These are phyloP conservation scores for Cyclocybe cylindracea DNA, from an alignment of 768 basidiomycete species.

Conservation along the genomic window DNA sequence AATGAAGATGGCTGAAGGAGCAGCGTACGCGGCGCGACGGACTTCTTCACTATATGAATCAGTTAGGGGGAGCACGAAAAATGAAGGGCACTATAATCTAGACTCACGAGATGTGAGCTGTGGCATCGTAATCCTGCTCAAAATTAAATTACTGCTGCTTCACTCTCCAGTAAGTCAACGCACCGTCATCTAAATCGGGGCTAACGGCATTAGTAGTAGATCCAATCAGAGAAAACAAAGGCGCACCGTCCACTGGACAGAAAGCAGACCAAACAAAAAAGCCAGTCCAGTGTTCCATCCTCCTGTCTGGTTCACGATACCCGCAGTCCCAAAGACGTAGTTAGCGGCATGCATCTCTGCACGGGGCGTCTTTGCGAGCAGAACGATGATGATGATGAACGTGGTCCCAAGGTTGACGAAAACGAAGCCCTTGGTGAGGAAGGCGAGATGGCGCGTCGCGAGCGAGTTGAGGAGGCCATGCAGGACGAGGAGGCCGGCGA, in stretches of 20 bases:
- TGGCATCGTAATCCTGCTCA: slow-evolving; percentile 73
- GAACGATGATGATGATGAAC: slow-evolving; percentile 80
- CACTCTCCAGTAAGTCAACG: slow-evolving; percentile 7
- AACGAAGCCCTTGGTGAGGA: slow-evolving; percentile 74
- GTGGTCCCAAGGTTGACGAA: slow-evolving; percentile 88
- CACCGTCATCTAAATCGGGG: slow-evolving; percentile 56
- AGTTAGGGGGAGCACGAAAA: slow-evolving; percentile 7
- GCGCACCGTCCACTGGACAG: slow-evolving; percentile 85
- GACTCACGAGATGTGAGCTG: slow-evolving; percentile 78
- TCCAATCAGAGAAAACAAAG: neutral
- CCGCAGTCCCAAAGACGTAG: slow-evolving; percentile 78
- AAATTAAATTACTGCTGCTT: slow-evolving; percentile 3
- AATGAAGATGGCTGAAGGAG: slow-evolving; percentile 63
- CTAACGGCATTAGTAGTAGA: slow-evolving; percentile 16
- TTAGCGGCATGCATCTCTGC: slow-evolving; percentile 78
- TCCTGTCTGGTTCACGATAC: slow-evolving; percentile 78
- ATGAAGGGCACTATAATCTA: slow-evolving; percentile 1
- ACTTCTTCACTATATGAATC: slow-evolving; percentile 65
- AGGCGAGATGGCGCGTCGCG: slow-evolving; percentile 74
- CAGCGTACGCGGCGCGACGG: slow-evolving; percentile 75
- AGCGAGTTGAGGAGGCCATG: slow-evolving; percentile 80
- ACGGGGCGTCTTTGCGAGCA: slow-evolving; percentile 72
- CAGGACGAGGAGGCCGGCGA: slow-evolving; percentile 70
- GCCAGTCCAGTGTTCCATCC: slow-evolving; percentile 80
- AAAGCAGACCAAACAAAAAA: slow-evolving; percentile 82